These are phyloP conservation scores for Citropsis articulata DNA, from an alignment of 345 rosid species.

Conservation along the genomic window DNA sequence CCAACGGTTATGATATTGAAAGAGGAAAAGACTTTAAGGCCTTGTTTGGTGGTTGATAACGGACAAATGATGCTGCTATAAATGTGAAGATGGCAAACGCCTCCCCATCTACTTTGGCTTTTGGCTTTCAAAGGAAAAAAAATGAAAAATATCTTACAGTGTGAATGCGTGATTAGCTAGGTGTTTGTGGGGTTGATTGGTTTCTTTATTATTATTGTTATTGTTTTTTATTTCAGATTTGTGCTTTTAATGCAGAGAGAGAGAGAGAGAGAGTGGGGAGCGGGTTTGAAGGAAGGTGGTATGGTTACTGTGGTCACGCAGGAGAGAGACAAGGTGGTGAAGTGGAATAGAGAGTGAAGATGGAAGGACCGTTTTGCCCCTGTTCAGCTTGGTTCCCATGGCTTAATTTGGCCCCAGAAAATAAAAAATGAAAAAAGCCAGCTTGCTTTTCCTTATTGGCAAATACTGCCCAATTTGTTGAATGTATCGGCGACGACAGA, in stretches of 20 bases:
- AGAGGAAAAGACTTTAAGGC: neutral
- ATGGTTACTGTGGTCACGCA: neutral
- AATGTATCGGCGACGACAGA: too few species aligned
- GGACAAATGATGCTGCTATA: neutral
- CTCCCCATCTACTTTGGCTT: neutral
- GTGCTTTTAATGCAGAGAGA: neutral
- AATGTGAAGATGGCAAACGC: neutral
- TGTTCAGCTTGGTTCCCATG: too few species aligned
- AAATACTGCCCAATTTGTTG: neutral
- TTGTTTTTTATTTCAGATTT: neutral
- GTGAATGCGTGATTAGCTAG: neutral
- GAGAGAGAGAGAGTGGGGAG: neutral
- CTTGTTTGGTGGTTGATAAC: neutral
- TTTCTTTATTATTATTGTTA: neutral
- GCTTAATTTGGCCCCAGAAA: neutral
- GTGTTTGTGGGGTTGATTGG: conserved; percentile 8
- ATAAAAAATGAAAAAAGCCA: neutral
- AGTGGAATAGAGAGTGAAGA: neutral
- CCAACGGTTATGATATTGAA: neutral
- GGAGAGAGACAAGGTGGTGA: neutral
- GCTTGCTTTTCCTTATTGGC: neutral
- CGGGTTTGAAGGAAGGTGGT: conserved; percentile 1
- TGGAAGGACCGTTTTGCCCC: neutral
- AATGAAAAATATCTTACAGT: neutral
- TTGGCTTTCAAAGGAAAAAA: neutral